Evolutionary conservation across 2,329 filamentous ascomycete species (phyloP), one percentile per base, ranked within the genome.

Genomic region (Fusarium bulbicola): DNA sequence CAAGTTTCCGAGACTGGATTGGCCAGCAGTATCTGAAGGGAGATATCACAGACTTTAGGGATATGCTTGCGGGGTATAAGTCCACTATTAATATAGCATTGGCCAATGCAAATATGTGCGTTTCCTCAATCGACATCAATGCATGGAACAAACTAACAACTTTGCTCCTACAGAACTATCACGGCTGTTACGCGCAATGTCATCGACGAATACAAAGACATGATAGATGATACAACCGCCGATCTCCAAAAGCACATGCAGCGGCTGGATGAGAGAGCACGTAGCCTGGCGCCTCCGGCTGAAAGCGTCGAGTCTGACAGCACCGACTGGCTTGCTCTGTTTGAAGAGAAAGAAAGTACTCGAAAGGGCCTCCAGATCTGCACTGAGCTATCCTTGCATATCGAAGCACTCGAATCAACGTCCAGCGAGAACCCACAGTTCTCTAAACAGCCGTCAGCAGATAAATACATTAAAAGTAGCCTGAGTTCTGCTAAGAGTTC

Each of bases 1-100:
- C 80, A 42, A 86, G 82, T 74, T 83, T 85, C 70, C 81, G 82
- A 56, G 84, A 85, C 72, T 86, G 82, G 84, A 80, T 82, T 11
- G 83, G 79, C 68, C 74, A 85, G 63, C 81, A 74, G 70, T 86
- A 85, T 59, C 83, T 85, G 76, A 81, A 82, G 49, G 81, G 84
- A 53, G 79, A 85, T 68, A 83, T 86, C 47, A 79, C 80, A 62
- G 80, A 79, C 65, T 86, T 86, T 63, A 80, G 74, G 56, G 70
- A 79, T 28, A 73, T 83, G 59, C 70, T 86, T 36, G 80, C 83
- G 49, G 80, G 78, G 42, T 86, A 85, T 64, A 85, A 84, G 26
- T 70, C 75, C 8, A 76, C 71, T 13, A 77, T 77, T 7, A 75
- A 68, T 18, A 75, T 76, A 58, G 72, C 68, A 37, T 56, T 77